Evolutionary conservation across 495 filamentous ascomycete species (phyloP).

Genomic region (Penicillium desertorum): DNA sequence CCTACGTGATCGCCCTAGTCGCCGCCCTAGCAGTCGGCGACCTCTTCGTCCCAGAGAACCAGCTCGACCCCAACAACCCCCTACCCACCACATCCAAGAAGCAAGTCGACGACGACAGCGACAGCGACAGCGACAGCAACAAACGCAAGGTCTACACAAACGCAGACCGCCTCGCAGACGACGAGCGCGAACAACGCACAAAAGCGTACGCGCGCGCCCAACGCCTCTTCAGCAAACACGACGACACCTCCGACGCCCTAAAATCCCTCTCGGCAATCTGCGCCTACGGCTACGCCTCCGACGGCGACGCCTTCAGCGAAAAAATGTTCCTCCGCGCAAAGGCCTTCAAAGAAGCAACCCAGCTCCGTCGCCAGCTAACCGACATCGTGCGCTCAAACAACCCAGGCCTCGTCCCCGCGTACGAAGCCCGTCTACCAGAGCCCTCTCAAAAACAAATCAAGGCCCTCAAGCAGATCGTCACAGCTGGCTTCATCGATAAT

Average conservation of each 20-base stretch:
- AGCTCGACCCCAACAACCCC: constrained; percentile 56
- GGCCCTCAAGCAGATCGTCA: constrained; percentile 84
- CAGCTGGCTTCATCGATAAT: constrained; percentile 92
- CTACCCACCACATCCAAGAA: constrained; percentile 3
- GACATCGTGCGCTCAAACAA: constrained; percentile 75
- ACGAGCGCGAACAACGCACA: constrained; percentile 59
- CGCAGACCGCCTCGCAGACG: constrained; percentile 65
- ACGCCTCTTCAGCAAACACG: constrained; percentile 74
- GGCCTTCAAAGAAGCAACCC: constrained; percentile 77
- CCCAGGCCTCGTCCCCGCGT: constrained; percentile 59
- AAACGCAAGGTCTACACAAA: constrained; percentile 56
- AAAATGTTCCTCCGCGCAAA: constrained; percentile 83
- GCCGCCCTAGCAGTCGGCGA: constrained; percentile 85
- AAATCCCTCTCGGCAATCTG: constrained; percentile 85
- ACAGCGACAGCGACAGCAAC: constrained; percentile 17
- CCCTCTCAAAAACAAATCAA: constrained; percentile 72
- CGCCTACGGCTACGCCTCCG: constrained; percentile 74
- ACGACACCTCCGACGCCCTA: constrained; percentile 80
- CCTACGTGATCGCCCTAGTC: constrained; percentile 86
- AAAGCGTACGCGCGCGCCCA: constrained; percentile 76
- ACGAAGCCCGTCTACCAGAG: constrained; percentile 61
- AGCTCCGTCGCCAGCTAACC: constrained; percentile 78
- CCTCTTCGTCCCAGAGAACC: constrained; percentile 81
- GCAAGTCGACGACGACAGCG: constrained; percentile 38
- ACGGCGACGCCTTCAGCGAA: constrained; percentile 69